A percentile compares a stretch with the other conserved stretches of the same genome.
phyloP scores from a whole-genome alignment of 345 rosid genomes.

The Arabis hirsuta region DNA sequence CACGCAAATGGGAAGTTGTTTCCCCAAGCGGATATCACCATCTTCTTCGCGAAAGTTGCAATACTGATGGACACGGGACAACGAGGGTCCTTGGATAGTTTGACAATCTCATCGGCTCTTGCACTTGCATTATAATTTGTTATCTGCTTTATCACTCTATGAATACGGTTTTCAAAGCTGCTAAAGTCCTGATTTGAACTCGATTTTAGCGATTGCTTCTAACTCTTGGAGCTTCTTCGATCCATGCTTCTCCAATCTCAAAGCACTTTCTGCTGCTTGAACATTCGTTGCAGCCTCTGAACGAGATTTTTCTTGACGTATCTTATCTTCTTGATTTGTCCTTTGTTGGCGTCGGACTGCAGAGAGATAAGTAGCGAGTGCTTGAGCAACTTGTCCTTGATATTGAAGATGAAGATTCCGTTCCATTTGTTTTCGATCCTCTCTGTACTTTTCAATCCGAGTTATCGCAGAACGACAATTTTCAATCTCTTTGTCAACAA shows the following conservation, averaged over 20 bases:
- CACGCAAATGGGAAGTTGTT: slow-evolving; percentile 67
- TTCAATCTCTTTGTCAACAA: slow-evolving; percentile 62
- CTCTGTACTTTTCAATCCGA: slow-evolving; percentile 64
- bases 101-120: slow-evolving; percentile 68
- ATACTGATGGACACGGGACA: slow-evolving; percentile 79
- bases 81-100: slow-evolving; percentile 64
- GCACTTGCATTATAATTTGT: slow-evolving; percentile 63
- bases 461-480: slow-evolving; percentile 55
- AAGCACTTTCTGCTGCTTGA: slow-evolving; percentile 75
- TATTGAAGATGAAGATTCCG: slow-evolving; percentile 76
- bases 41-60: slow-evolving; percentile 78
- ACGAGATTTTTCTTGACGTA: slow-evolving; percentile 78
- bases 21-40: slow-evolving; percentile 54
- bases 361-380: slow-evolving; percentile 84
- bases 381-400: slow-evolving; percentile 91
- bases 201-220: slow-evolving; percentile 51
- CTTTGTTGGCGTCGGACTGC: slow-evolving; percentile 79
- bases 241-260: slow-evolving; percentile 66
- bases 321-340: slow-evolving; percentile 76
- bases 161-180: slow-evolving; percentile 60
- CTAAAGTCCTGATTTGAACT: slow-evolving; percentile 65
- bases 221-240: slow-evolving; percentile 61
- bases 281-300: slow-evolving; percentile 71
- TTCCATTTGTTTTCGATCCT: slow-evolving; percentile 71
- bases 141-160: slow-evolving; percentile 68